Evolutionary conservation across 2,329 filamentous ascomycete genomes (phyloP).

Genomic region (Cryphonectria japonica): DNA sequence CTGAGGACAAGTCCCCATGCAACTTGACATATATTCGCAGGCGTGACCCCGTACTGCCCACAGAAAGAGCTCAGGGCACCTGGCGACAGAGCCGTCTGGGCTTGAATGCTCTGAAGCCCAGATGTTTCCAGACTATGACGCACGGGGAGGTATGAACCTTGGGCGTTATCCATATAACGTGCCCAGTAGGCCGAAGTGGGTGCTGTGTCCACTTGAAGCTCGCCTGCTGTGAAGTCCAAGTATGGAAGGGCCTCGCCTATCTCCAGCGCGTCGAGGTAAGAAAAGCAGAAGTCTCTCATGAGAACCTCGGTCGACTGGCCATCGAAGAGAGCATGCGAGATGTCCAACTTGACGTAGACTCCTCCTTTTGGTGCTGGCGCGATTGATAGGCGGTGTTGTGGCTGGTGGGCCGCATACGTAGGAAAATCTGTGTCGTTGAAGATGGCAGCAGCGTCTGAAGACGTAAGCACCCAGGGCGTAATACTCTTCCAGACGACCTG

Average conservation of each 20-base stretch:
- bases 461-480: slow-evolving; percentile 29
- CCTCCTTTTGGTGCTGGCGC: slow-evolving; percentile 28
- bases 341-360: slow-evolving; percentile 31
- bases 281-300: slow-evolving; percentile 31
- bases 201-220: neutral
- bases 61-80: slow-evolving; percentile 1
- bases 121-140: neutral
- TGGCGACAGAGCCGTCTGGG: neutral
- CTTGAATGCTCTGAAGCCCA: neutral
- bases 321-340: slow-evolving; percentile 34
- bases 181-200: neutral
- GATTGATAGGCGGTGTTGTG: slow-evolving; percentile 29
- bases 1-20: slow-evolving; percentile 34
- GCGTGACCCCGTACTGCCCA: slow-evolving; percentile 30
- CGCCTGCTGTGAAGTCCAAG: neutral
- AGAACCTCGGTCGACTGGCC: slow-evolving; percentile 34
- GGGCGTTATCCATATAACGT: neutral
- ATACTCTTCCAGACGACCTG: slow-evolving; percentile 31
- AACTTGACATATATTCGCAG: slow-evolving; percentile 35
- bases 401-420: neutral
- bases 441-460: neutral
- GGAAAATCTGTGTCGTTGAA: neutral
- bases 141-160: neutral
- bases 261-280: slow-evolving; percentile 28
- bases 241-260: neutral